phyloP scores from a whole-genome alignment of 331 rosid genomes.

The Cucumis variabilis region DNA sequence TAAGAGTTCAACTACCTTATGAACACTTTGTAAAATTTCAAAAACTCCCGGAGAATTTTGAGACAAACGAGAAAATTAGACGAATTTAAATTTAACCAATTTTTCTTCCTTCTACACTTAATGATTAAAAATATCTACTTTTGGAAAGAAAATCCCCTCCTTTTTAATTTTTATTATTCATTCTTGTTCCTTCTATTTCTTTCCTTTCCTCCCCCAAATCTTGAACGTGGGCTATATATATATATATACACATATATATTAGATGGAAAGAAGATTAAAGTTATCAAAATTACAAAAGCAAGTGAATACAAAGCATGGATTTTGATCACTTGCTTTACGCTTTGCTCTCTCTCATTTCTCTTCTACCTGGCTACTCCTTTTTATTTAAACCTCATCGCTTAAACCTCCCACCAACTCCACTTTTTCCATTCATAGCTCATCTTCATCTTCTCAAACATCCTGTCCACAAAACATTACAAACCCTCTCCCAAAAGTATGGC shows the following conservation, averaged over 20 bases:
- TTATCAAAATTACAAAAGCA: neutral
- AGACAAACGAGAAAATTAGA: no score
- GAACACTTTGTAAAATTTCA: no score
- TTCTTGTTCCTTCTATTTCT: no score
- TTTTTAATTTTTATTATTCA: no score
- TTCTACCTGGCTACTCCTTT: neutral
- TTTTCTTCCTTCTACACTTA: no score
- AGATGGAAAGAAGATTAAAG: no score
- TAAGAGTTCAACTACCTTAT: no score
- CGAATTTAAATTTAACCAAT: no score
- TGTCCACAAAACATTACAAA: constrained; percentile 37
- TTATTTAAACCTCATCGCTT: neutral
- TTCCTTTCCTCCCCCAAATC: neutral
- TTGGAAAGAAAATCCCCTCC: no score
- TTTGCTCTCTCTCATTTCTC: neutral
- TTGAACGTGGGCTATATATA: neutral
- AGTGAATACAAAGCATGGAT: neutral
- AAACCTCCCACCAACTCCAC: constrained; percentile 49
- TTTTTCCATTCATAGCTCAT: constrained; percentile 59
- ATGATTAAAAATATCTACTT: no score
- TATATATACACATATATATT: neutral
- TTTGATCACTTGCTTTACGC: neutral
- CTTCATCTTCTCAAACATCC: constrained; percentile 52
- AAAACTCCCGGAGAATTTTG: no score
- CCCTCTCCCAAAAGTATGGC: constrained; percentile 49